Evolutionary conservation across 1,284 basidiomycete species (phyloP).

Genomic region (Leccinum pseudoinsigne): DNA sequence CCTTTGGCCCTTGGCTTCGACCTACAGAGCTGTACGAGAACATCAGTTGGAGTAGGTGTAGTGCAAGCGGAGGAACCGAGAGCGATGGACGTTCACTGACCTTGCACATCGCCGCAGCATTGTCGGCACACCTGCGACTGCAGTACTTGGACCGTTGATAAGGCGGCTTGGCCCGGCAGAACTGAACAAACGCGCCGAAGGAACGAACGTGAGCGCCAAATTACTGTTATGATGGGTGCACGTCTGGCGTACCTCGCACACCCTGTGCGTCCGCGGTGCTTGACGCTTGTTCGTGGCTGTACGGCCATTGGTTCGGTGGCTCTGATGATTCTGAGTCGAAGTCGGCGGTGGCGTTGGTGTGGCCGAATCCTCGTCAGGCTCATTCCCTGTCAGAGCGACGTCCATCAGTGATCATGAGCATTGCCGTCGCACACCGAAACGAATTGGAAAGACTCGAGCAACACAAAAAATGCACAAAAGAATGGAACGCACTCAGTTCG

Average conservation of each 20-base stretch:
- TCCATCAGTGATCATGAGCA: not conserved
- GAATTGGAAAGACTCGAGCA: not conserved
- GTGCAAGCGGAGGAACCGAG: too few relatives aligned
- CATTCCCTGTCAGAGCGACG: constrained; percentile 11
- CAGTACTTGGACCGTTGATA: constrained; percentile 50
- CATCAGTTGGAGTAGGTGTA: not conserved
- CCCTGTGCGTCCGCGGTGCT: constrained; percentile 11
- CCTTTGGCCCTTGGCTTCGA: constrained; percentile 14
- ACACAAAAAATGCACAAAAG: not conserved
- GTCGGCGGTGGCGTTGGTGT: not conserved
- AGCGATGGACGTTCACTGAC: constrained; percentile 4
- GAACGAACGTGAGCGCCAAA: not conserved
- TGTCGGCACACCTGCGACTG: constrained; percentile 56
- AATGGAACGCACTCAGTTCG: constrained; percentile 23
- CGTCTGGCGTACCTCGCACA: constrained; percentile 28
- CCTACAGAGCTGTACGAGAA: constrained; percentile 19
- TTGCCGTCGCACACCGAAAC: not conserved
- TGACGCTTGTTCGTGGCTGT: constrained; percentile 10
- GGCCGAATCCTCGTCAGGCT: not conserved
- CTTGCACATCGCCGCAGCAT: constrained; percentile 37
- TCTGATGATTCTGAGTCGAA: constrained; percentile 9
- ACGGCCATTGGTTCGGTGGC: constrained; percentile 6
- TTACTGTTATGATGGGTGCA: not conserved
- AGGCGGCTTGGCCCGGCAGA: constrained; percentile 55
- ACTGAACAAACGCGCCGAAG: constrained; percentile 35